Conservation (phyloP, 2,329 filamentous ascomycete genomes). For the Orbilia brochopaga region DNA sequence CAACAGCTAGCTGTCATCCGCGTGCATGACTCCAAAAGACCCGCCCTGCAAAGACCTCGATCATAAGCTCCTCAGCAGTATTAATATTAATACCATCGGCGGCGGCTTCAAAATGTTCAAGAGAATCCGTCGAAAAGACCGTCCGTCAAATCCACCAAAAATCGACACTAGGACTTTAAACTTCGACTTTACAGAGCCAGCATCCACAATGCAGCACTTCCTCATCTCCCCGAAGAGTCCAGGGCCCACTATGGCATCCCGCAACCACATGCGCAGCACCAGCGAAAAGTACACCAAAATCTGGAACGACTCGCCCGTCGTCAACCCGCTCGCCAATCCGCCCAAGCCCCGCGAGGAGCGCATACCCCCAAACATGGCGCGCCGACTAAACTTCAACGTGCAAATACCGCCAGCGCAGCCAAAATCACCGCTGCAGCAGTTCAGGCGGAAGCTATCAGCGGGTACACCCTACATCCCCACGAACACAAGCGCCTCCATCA, state of each 20-base stretch:
- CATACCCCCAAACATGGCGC: slow-evolving; percentile 23
- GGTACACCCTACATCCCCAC: neutral
- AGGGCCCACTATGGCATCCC: neutral
- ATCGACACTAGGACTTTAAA: neutral
- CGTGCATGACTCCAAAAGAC: slow-evolving; percentile 23
- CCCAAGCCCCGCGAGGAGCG: slow-evolving; percentile 33
- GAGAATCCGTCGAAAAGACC: slow-evolving; percentile 29
- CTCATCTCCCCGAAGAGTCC: neutral
- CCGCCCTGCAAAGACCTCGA: neutral
- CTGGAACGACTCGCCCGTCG: slow-evolving; percentile 44
- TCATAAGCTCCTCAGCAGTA: slow-evolving; percentile 1
- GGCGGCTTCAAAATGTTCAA: slow-evolving; percentile 44
- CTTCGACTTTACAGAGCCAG: neutral
- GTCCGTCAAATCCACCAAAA: neutral
- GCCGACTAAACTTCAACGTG: slow-evolving; percentile 5
- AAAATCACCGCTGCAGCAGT: slow-evolving; percentile 2
- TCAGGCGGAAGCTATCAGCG: neutral
- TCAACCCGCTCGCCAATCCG: slow-evolving; percentile 31
- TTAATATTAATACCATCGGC: too few relatives aligned
- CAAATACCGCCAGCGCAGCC: slow-evolving; percentile 7
- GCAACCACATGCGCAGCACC: slow-evolving; percentile 1
- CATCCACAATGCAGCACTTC: neutral
- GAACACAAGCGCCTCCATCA: neutral
- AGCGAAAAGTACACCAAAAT: slow-evolving; percentile 19
- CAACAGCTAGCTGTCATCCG: neutral